Base-by-base conservation (phyloP, 768 basidiomycete genomes). In the Trametes cinnabarina region DNA sequence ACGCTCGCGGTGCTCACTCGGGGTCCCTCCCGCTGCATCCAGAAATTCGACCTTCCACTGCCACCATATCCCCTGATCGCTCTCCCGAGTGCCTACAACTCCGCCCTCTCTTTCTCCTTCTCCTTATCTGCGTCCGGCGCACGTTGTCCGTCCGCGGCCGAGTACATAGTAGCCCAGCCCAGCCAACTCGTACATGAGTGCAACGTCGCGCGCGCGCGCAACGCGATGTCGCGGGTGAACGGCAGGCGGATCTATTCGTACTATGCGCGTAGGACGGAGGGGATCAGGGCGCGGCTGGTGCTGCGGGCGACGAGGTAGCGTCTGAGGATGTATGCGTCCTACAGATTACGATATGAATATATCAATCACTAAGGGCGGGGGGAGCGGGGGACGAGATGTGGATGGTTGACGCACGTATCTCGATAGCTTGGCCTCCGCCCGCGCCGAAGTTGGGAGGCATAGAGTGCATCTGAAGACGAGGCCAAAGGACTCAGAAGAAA, bases 321-420 rank as follows among this genome's bases (percentile, higher is more conserved):
- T 3, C 63, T 67, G n/a, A 68, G 60, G 17, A 68, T 60, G 57
- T 65, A 67, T 4, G 67, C 67, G 50, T 68, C 67, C 63, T 69
- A 12, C n/a, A n/a, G n/a, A n/a, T n/a, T n/a, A n/a, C n/a, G n/a
- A n/a, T n/a, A n/a, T n/a, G n/a, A n/a, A n/a, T n/a, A n/a, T n/a
- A n/a, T n/a, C n/a, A n/a, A n/a, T n/a, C n/a, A n/a, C n/a, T n/a
- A n/a, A n/a, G n/a, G n/a, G n/a, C n/a, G n/a, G n/a, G n/a, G n/a
- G n/a, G n/a, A n/a, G n/a, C n/a, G n/a, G n/a, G n/a, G n/a, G n/a
- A n/a, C n/a, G n/a, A n/a, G n/a, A n/a, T n/a, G n/a, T 15, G 7
- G 41, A 7, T 26, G 12, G 22, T 39, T 5, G 15, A 35, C 56
- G 9, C 40, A 62, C 64, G 34, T 6, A 32, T 12, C 30, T 65